These are phyloP conservation scores for Lasiosphaeria miniovina DNA, from an alignment of 495 filamentous ascomycete species.

Conservation along the genomic window DNA sequence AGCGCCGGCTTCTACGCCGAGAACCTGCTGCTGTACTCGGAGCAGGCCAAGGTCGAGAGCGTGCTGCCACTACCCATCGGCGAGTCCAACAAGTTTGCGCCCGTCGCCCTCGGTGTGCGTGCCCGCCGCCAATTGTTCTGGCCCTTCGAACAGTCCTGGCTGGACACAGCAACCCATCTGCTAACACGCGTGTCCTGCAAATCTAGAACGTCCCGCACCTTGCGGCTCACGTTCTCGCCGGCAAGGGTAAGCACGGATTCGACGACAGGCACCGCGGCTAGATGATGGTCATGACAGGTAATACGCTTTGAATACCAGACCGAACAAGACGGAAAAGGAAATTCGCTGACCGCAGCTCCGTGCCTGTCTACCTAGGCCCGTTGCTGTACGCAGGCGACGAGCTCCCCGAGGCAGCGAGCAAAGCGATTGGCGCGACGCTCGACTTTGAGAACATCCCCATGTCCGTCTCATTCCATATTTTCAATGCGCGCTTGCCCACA, in stretches of 20 bases:
- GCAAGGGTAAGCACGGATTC: slow-evolving; percentile 54
- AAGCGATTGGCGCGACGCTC: slow-evolving; percentile 47
- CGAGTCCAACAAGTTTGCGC: slow-evolving; percentile 51
- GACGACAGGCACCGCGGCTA: slow-evolving; percentile 54
- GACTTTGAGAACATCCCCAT: slow-evolving; percentile 54
- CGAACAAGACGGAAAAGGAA: too few species aligned
- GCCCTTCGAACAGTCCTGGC: too few species aligned
- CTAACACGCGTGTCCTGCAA: too few species aligned
- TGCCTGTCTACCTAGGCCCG: slow-evolving; percentile 21
- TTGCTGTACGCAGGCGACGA: slow-evolving; percentile 52
- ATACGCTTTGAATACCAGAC: not conserved
- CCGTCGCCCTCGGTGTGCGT: slow-evolving; percentile 46
- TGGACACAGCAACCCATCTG: too few species aligned
- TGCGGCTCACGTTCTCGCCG: slow-evolving; percentile 50
- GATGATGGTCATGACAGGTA: slow-evolving; percentile 53
- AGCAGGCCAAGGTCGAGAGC: slow-evolving; percentile 45
- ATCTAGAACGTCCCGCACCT: slow-evolving; percentile 48
- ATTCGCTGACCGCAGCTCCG: too few species aligned
- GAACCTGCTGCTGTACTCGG: slow-evolving; percentile 51
- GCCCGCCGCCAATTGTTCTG: too few species aligned
- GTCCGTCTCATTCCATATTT: slow-evolving; percentile 23
- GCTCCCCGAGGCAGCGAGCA: slow-evolving; percentile 48
- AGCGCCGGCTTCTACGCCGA: slow-evolving; percentile 56
- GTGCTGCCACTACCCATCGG: slow-evolving; percentile 51
- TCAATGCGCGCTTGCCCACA: too few species aligned